A percentile compares a stretch with the other conserved stretches of the same genome.
These are phyloP conservation scores for Prinsepia uniflora DNA, from an alignment of 306 rosid genomes.

Conservation along the genomic window DNA sequence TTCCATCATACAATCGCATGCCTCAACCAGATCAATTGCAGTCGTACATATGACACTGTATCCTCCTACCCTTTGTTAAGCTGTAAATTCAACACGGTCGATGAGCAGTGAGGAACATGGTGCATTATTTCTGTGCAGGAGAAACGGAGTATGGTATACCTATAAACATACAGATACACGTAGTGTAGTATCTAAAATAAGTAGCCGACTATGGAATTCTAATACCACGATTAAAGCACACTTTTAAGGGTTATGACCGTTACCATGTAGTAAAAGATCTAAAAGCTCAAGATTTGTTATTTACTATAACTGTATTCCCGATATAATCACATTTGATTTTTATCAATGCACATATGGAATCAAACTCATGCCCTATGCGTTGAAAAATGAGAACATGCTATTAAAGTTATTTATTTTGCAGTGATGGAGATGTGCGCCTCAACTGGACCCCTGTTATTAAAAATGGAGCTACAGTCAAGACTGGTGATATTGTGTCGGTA, in stretches of 20 bases:
- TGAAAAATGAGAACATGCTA: not conserved
- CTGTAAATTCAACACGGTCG: not conserved
- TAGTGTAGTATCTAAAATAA: too few relatives aligned
- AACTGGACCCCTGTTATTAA: constrained; percentile 77
- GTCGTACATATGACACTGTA: too few relatives aligned
- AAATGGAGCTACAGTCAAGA: constrained; percentile 67
- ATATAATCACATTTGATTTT: not conserved
- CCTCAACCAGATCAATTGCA: too few relatives aligned
- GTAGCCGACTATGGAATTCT: too few relatives aligned
- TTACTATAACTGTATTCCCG: not conserved
- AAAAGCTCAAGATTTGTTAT: not conserved
- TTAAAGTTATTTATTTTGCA: constrained; percentile 8
- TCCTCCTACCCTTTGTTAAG: not conserved
- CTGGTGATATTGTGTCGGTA: constrained; percentile 81
- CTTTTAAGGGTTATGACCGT: not conserved
- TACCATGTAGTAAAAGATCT: not conserved
- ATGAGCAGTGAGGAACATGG: not conserved
- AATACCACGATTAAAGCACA: not conserved
- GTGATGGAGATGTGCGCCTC: constrained; percentile 81
- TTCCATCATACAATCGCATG: too few relatives aligned
- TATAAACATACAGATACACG: too few relatives aligned
- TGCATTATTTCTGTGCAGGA: not conserved
- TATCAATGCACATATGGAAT: not conserved
- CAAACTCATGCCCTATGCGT: not conserved
- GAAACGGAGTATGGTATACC: not conserved